Conservation (phyloP, 2,329 filamentous ascomycete species). For the Cordyceps cicadae region DNA sequence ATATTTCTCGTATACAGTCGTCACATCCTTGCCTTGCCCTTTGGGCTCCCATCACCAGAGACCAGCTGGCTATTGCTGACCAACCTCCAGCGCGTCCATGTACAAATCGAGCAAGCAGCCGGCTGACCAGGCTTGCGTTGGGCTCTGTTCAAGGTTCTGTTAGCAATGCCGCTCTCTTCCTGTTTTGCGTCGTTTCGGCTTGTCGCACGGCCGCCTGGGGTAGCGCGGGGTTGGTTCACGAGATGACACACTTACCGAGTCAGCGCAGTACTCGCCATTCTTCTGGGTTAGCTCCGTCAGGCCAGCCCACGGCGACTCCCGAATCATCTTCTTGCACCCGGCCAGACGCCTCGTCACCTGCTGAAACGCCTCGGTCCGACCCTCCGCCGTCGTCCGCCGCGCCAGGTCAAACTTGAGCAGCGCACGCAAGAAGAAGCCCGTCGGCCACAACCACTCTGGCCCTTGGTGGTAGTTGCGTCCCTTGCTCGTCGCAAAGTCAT, state of each 20-base stretch:
- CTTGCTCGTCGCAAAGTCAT: slow-evolving; percentile 85
- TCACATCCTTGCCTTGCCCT: neutral
- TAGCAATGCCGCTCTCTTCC: neutral
- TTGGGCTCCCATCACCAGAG: neutral
- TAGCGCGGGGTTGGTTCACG: neutral
- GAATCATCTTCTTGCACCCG: slow-evolving; percentile 78
- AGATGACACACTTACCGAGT: slow-evolving; percentile 64
- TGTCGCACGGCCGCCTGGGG: too few species aligned
- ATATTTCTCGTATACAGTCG: neutral
- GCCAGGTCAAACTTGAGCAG: slow-evolving; percentile 82
- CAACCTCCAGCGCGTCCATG: slow-evolving; percentile 67
- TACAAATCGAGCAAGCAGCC: slow-evolving; percentile 92
- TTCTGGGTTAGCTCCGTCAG: slow-evolving; percentile 90
- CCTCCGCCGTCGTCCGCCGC: slow-evolving; percentile 51
- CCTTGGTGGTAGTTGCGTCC: slow-evolving; percentile 97
- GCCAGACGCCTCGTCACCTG: slow-evolving; percentile 78
- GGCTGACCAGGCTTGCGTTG: slow-evolving; percentile 94
- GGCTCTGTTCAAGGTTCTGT: slow-evolving; percentile 48
- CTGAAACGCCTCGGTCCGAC: slow-evolving; percentile 81
- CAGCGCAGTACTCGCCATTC: slow-evolving; percentile 70
- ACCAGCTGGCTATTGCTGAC: slow-evolving; percentile 3
- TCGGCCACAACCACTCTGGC: slow-evolving; percentile 97
- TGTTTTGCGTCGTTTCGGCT: neutral
- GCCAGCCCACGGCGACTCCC: slow-evolving; percentile 77
- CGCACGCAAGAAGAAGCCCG: slow-evolving; percentile 88